Base-by-base conservation (phyloP, 2,329 filamentous ascomycete species). In the Fusarium chlamydosporum region DNA sequence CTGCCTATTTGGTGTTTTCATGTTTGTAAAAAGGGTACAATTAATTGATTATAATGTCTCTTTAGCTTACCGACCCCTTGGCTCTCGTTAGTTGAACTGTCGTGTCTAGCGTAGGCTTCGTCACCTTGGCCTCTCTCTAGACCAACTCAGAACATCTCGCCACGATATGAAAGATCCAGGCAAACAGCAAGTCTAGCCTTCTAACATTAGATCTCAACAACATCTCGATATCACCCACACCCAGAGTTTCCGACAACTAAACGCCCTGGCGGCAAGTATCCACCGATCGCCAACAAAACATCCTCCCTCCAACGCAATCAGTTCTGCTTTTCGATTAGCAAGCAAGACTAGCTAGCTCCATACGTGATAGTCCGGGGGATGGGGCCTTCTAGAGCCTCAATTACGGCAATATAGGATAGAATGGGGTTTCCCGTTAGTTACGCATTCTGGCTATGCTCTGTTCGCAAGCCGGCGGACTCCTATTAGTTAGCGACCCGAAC, bases 401-500 rank as follows among this genome's bases (percentile, higher is more conserved):
- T 55, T 38, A 52, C 61, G 67, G 67, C 33, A 65, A 70, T 70
- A 68, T 41, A 46, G 46, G 43, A 18, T 27, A 46, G 9, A 40
- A 56, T 47, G 41, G 45, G 20, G 35, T 53, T 52, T 45, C 60
- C 63, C 52, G 64, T 61, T 58, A 67, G 58, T 63, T 50, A 61
- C 65, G 58, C 62, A 18, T n/a, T 65, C 59, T 38, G 34, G 40
- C 52, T 41, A 37, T 59, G 29, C 42, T 37, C 42, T 59, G 20
- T 40, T 45, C 38, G 34, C 31, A 23, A 47, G 46, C 42, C 47
- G 53, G 43, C 41, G 48, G 37, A 52, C 43, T 37, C 31, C 42
- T 45, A 47, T 54, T 38, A 54, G 56, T 68, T 69, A 56, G 63
- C 68, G 70, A 73, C 70, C 56, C 52, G 47, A 27, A 52, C 45